Evolutionary conservation across 2,329 filamentous ascomycete genomes (phyloP).

Genomic region (Ascochyta rabiei): DNA sequence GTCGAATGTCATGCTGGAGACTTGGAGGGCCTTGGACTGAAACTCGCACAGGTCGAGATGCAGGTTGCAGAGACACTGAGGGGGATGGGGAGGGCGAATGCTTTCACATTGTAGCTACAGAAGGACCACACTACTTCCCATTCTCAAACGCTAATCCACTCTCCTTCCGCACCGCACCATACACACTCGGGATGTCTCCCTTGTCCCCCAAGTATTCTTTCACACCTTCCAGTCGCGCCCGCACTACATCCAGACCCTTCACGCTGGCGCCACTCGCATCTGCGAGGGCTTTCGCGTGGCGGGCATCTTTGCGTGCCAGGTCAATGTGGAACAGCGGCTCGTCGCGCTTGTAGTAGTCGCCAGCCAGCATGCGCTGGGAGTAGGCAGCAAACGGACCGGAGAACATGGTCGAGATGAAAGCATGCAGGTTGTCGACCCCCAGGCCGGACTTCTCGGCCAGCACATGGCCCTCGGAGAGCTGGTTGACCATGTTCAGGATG

Average conservation of each 20-base stretch:
- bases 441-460: conserved; percentile 82
- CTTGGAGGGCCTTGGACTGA: no score
- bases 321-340: conserved; percentile 85
- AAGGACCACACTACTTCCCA: conserved; percentile 23
- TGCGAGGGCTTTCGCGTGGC: conserved; percentile 74
- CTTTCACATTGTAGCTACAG: not conserved
- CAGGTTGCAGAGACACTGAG: not conserved
- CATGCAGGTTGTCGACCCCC: conserved; percentile 71
- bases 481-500: conserved; percentile 80
- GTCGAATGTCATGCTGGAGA: no score
- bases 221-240: conserved; percentile 69
- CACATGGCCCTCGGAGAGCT: conserved; percentile 77
- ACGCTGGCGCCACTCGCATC: conserved; percentile 66
- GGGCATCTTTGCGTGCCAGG: conserved; percentile 80
- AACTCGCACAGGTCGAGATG: no score
- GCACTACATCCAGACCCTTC: conserved; percentile 68
- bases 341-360: conserved; percentile 77
- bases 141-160: conserved; percentile 74
- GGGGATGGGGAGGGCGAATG: no score
- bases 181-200: conserved; percentile 82
- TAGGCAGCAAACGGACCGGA: conserved; percentile 78
- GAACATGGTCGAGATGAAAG: conserved; percentile 75
- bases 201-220: conserved; percentile 71
- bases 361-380: conserved; percentile 72
- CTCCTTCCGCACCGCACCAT: conserved; percentile 78